Conservation (phyloP, 1,284 basidiomycete genomes). For the Microbotryum violaceum region DNA sequence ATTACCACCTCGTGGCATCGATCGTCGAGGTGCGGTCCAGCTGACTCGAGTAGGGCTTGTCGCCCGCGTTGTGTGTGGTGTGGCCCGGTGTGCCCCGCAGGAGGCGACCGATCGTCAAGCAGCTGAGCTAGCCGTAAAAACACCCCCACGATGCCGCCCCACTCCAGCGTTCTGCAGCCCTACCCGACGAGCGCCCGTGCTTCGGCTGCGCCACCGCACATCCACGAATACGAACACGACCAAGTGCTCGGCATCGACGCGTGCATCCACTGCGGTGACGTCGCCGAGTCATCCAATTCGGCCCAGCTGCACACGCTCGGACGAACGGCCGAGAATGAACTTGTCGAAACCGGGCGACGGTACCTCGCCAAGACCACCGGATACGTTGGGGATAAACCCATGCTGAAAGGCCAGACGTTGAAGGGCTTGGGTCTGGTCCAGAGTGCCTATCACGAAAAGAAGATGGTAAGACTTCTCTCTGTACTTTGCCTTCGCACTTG, state of each 20-base stretch:
- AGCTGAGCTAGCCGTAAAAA: too few relatives aligned
- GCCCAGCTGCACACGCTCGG: slow-evolving; percentile 15
- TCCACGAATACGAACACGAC: slow-evolving; percentile 6
- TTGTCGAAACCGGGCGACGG: slow-evolving; percentile 7
- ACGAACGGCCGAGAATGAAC: slow-evolving; percentile 22
- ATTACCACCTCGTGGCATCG: too few relatives aligned
- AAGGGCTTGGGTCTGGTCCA: slow-evolving; percentile 2
- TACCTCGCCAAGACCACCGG: not conserved
- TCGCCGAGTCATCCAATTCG: slow-evolving; percentile 6
- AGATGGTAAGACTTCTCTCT: slow-evolving; percentile 5
- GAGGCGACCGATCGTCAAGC: too few relatives aligned
- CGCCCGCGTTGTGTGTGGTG: too few relatives aligned
- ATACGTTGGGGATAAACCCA: slow-evolving; percentile 3
- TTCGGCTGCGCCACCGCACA: too few relatives aligned
- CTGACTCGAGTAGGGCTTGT: too few relatives aligned
- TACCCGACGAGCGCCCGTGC: too few relatives aligned
- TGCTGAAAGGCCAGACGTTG: not conserved
- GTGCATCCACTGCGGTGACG: slow-evolving; percentile 21
- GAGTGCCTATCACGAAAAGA: slow-evolving; percentile 12
- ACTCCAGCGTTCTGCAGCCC: too few relatives aligned
- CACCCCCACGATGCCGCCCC: too few relatives aligned
- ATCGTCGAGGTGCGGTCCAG: too few relatives aligned
- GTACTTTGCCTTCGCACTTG: too few relatives aligned
- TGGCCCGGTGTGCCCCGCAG: too few relatives aligned
- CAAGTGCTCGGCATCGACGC: slow-evolving; percentile 11